Base-by-base conservation (phyloP, 257 asterid genomes). In the Petunia axillaris region DNA sequence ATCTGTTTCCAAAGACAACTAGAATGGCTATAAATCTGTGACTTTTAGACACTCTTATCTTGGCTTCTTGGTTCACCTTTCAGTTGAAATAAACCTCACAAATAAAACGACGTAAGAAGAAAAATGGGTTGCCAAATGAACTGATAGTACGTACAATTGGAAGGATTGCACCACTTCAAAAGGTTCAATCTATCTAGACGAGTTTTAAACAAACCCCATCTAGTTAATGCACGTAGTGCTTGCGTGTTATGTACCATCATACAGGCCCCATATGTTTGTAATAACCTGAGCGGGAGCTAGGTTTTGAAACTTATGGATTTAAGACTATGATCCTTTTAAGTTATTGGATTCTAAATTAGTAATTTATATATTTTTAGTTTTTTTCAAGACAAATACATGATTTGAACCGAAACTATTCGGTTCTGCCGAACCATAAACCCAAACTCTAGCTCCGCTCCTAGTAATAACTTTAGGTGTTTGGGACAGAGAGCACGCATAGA, bases 161-260 rank as follows among this genome's bases (percentile, higher is more conserved):
- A 57, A 36, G 62, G 38, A 35, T 50, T 35, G 35, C 62, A 57
- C 62, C 62, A 57, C 46, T 50, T 73, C 36, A 73, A 50, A 50
- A 50, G 78, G 62, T 73, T 73, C 78, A 73, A 73, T 73, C 63
- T 73, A 50, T 73, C 63, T 73, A 73, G 78, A 73, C 78, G 46
- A 73, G 37, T 50, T 50, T 50, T 50, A 7, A 50, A 73, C 7
- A 36, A 50, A 11, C 3, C 44, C 59, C 60, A 71, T 71, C 16
- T 50, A 48, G 46, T 71, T 71, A 50, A 73, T 73, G 78, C 78
- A 73, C 78, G 78, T 73, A 73, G 13, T 60, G 48, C 14, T 50
- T 73, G 4, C 78, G 52, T 73, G 78, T 73, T 73, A 36, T 73
- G 78, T 62, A 46, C 52, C 44, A 73, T 73, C 77, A 50, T 50